These are phyloP conservation scores for Dactylonectria estremocensis DNA, from an alignment of 2,329 filamentous ascomycete genomes.

Conservation along the genomic window DNA sequence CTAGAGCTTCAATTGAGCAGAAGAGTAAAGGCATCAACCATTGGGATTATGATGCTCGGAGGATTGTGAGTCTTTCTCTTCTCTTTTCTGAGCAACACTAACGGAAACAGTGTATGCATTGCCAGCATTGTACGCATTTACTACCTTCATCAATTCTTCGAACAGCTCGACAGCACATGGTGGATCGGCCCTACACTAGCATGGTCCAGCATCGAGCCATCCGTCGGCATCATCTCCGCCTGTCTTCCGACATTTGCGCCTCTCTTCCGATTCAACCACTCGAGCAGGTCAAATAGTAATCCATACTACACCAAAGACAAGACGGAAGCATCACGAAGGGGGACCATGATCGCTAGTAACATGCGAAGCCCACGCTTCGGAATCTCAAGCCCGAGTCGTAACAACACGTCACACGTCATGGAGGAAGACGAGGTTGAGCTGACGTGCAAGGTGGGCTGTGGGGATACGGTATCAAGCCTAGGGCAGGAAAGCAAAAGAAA, in stretches of 20 bases:
- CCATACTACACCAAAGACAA: slow-evolving; percentile 11
- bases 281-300: not conserved
- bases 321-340: slow-evolving; percentile 3
- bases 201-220: slow-evolving; percentile 36
- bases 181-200: slow-evolving; percentile 25
- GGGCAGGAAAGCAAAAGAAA: slow-evolving; percentile 7
- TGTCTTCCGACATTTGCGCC: slow-evolving; percentile 36
- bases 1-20: slow-evolving; percentile 27
- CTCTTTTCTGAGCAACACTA: not conserved
- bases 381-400: not conserved
- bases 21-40: slow-evolving; percentile 24
- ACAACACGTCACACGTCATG: slow-evolving; percentile 6
- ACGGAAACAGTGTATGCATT: slow-evolving; percentile 25
- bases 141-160: slow-evolving; percentile 30
- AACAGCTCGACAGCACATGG: slow-evolving; percentile 25
- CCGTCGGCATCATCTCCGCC: slow-evolving; percentile 34
- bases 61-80: slow-evolving; percentile 30
- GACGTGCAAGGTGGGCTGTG: slow-evolving; percentile 18
- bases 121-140: slow-evolving; percentile 34
- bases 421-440: slow-evolving; percentile 31
- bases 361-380: slow-evolving; percentile 9
- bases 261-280: slow-evolving; percentile 24
- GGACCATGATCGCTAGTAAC: not conserved
- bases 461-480: slow-evolving; percentile 2
- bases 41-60: slow-evolving; percentile 33